A percentile compares a stretch with the other conserved stretches of the same genome.
Conservation (phyloP, 306 rosid genomes). For the Sindora glabra region DNA sequence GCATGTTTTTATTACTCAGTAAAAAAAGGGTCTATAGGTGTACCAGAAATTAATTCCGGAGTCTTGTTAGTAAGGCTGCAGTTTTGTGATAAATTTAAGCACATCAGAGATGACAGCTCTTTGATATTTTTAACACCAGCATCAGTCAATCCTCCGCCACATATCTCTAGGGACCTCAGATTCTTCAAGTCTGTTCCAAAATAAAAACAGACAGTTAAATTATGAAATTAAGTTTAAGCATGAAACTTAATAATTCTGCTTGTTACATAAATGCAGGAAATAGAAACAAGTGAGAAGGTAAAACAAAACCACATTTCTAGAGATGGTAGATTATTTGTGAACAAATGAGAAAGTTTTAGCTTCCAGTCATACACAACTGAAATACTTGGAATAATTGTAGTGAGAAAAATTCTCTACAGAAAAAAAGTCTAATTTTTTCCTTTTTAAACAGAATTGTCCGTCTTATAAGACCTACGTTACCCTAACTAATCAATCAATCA, state of each 20-base stretch:
- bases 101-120: slow-evolving; percentile 65
- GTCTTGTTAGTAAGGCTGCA: slow-evolving; percentile 77
- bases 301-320: not conserved
- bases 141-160: slow-evolving; percentile 94
- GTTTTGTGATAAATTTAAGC: slow-evolving; percentile 87
- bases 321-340: not conserved
- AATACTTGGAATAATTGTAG: not conserved
- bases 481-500: too few relatives aligned
- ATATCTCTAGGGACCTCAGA: slow-evolving; percentile 85
- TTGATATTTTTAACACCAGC: slow-evolving; percentile 78
- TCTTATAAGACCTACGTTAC: too few relatives aligned
- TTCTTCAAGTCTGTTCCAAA: slow-evolving; percentile 65
- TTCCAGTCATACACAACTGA: not conserved
- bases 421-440: too few relatives aligned
- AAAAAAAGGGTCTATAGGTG: not conserved
- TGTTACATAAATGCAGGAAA: not conserved
- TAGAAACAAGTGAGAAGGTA: not conserved
- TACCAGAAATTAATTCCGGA: slow-evolving; percentile 84
- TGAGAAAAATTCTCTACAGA: too few relatives aligned
- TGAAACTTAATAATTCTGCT: not conserved
- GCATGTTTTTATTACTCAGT: not conserved
- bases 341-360: not conserved
- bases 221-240: not conserved
- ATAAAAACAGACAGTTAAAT: not conserved
- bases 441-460: too few relatives aligned